phyloP scores from a whole-genome alignment of 1,284 basidiomycete genomes.

The Porodaedalea pini region DNA sequence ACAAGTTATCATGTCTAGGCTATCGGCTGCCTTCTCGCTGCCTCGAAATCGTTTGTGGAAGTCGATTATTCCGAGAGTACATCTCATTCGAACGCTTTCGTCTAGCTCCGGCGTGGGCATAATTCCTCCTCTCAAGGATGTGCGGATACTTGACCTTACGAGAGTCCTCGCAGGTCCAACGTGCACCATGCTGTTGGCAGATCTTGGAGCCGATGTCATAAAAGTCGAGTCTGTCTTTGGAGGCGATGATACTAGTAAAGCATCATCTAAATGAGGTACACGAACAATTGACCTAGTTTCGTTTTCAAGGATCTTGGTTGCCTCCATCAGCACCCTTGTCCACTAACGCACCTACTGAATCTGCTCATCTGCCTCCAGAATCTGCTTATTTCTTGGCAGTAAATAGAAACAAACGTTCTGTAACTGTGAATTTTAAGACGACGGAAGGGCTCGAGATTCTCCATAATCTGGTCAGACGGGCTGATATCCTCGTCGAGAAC shows the following conservation, averaged over 20 bases:
- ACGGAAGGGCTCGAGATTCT: constrained; percentile 77
- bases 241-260: constrained; percentile 87
- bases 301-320: constrained; percentile 63
- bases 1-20: not conserved
- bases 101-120: constrained; percentile 40
- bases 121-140: constrained; percentile 72
- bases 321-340: constrained; percentile 72
- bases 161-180: constrained; percentile 88
- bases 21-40: too few relatives aligned
- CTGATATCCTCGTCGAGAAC: constrained; percentile 90
- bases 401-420: constrained; percentile 87
- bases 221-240: constrained; percentile 79
- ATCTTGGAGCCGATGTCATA: constrained; percentile 88
- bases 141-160: constrained; percentile 83
- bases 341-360: constrained; percentile 45
- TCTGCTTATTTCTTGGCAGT: constrained; percentile 90
- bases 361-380: constrained; percentile 78
- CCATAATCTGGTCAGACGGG: constrained; percentile 64
- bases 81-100: not conserved
- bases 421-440: constrained; percentile 86
- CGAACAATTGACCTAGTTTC: not conserved
- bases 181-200: constrained; percentile 85
- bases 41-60: too few relatives aligned
- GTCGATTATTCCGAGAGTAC: not conserved
- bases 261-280: not conserved